Percentiles rank a stretch among this genome's conserved stretches.
Evolutionary conservation across 257 asterid genomes (phyloP).

Genomic region (Nicotiana tabacum): DNA sequence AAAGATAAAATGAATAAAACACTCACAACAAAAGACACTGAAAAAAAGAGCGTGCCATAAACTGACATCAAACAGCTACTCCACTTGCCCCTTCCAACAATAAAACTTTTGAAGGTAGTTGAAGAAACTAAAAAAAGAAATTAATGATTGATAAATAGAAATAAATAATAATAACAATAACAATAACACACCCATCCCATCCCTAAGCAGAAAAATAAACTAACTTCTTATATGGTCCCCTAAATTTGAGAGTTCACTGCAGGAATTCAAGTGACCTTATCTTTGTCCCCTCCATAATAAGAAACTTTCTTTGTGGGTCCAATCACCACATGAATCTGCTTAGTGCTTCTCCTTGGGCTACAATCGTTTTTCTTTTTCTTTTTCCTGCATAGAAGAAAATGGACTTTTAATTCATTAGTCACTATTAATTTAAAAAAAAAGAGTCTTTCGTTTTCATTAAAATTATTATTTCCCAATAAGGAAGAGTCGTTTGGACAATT

Average conservation of each 20-base stretch:
- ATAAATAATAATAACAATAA: neutral
- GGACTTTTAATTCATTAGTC: neutral
- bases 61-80: constrained; percentile 14
- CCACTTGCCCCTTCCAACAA: constrained; percentile 5
- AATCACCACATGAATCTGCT: constrained; percentile 10
- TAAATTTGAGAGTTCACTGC: constrained; percentile 16
- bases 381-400: neutral
- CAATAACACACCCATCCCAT: neutral
- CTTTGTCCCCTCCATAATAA: constrained; percentile 26
- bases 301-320: constrained; percentile 19
- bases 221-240: constrained; percentile 8
- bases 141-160: constrained; percentile 15
- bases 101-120: neutral
- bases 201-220: constrained; percentile 10
- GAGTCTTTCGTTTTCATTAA: neutral
- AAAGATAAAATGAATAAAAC: neutral
- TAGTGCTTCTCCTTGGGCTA: neutral
- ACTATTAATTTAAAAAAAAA: neutral
- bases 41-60: constrained; percentile 6
- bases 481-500: neutral
- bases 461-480: neutral
- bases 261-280: constrained; percentile 31
- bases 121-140: neutral
- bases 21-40: constrained; percentile 3
- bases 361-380: constrained; percentile 10